phyloP scores from a whole-genome alignment of 2,329 filamentous ascomycete genomes.

The Diaporthe sp. region DNA sequence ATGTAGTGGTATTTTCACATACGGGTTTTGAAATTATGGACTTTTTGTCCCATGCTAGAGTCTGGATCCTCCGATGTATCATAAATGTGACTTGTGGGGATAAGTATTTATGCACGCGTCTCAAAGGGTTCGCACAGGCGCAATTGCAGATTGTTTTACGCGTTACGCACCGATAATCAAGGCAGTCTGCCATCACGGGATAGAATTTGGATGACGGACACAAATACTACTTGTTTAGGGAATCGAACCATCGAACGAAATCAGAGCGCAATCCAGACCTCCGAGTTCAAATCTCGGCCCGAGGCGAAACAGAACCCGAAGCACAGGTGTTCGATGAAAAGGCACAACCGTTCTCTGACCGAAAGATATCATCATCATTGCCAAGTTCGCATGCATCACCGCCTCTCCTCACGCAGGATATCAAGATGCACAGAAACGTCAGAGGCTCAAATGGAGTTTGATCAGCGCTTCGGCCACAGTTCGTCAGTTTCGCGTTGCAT shows the following conservation, averaged over 20 bases:
- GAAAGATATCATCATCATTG: neutral
- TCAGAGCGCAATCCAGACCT: neutral
- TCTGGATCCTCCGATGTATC: neutral
- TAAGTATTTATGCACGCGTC: neutral
- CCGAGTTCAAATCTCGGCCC: neutral
- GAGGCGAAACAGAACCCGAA: neutral
- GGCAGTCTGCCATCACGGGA: neutral
- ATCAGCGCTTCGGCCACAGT: slow-evolving; percentile 23
- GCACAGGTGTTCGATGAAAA: neutral
- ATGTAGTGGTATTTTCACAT: neutral
- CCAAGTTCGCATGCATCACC: neutral
- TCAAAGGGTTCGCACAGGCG: neutral
- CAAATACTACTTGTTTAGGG: neutral
- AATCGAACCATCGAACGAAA: neutral
- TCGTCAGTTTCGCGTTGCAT: slow-evolving; percentile 22
- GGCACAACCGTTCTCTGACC: neutral
- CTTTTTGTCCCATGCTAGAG: neutral
- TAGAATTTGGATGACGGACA: neutral
- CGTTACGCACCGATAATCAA: neutral
- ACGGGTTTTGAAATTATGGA: neutral
- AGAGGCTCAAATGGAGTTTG: neutral
- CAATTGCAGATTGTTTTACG: no score
- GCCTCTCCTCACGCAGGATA: neutral
- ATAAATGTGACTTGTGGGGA: neutral
- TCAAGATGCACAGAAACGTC: neutral